Evolutionary conservation across 352 stramenopile species (phyloP), one percentile per base, ranked within the genome.

Genomic region (Elongisporangium anandrum): DNA sequence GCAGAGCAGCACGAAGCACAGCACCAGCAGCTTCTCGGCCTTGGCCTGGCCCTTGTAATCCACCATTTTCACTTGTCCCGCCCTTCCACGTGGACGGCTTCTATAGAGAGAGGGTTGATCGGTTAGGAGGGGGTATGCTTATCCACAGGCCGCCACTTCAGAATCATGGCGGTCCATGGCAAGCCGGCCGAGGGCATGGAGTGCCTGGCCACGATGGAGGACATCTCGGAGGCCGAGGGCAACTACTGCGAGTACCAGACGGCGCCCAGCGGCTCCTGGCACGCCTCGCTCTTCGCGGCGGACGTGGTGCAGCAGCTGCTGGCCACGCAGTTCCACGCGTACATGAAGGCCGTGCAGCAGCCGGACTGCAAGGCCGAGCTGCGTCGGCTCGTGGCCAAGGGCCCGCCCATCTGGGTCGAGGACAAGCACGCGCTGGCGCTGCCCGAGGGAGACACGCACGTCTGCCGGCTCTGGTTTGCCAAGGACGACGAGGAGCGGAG

Each of bases 311-410:
- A 88, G 72, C 77, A 97, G 65, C 75, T 98, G 16, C 73, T 96
- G 5, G 67, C 79, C 20, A 82, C 86, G 56, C 93, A 98, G 76
- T 98, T 98, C 76, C 71, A 90, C 63, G 81, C 86, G 51, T 98
- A 90, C 77, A 89, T 98, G 66, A 90, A 96, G 61, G 86, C 89
- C 38, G 92, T 98, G 38, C 92, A 98, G 70, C 85, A 94, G 50
- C 85, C 92, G 13, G 92, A 98, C 68, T 98, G 95, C 81, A 97
- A 98, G 70, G 95, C 95, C 22, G 92, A 98, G 68, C 69, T 98
- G 59, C 80, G 89, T 41, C 87, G 95, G n/a, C 71, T 98, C 13
- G 75, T 98, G 48, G 74, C 75, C 20, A 88, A 85, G 41, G 95
- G 95, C 0, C 95, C 95, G 29, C 95, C 95, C 5, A 71, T 98